Evolutionary conservation across 768 basidiomycete species (phyloP).

Genomic region (Tulasnella sp.): DNA sequence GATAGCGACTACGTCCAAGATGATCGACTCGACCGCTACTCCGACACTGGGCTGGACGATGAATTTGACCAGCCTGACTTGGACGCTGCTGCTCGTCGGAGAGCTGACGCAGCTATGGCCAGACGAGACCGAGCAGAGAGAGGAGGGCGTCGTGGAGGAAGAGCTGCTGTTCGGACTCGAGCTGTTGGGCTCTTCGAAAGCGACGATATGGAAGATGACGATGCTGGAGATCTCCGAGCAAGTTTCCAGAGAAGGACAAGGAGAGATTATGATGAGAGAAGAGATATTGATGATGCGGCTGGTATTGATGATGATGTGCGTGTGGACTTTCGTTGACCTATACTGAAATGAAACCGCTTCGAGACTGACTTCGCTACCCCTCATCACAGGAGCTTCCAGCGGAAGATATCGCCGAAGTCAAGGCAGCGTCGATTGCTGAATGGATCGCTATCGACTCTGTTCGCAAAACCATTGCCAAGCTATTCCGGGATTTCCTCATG

Average conservation of each 20-base stretch:
- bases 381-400: constrained; percentile 73
- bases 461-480: constrained; percentile 77
- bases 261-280: constrained; percentile 88
- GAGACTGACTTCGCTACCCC: constrained; percentile 21
- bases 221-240: constrained; percentile 50
- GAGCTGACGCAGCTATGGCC: constrained; percentile 81
- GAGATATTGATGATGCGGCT: constrained; percentile 84
- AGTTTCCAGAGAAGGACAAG: constrained; percentile 77
- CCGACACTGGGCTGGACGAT: constrained; percentile 70
- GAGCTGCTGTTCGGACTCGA: constrained; percentile 70
- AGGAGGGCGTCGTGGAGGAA: constrained; percentile 55
- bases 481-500: constrained; percentile 93
- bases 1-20: constrained; percentile 74
- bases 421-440: constrained; percentile 92
- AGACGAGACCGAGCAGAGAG: constrained; percentile 73
- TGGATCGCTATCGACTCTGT: constrained; percentile 96
- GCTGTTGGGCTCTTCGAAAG: constrained; percentile 83
- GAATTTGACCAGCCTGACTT: constrained; percentile 48
- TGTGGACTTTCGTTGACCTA: neutral
- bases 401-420: constrained; percentile 95
- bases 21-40: constrained; percentile 75
- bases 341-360: neutral
- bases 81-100: constrained; percentile 61
- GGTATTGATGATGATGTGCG: constrained; percentile 51
- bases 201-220: constrained; percentile 58